Base-by-base conservation (phyloP, 192 early-diverging fungal species). In the Rhizoclosmatium sp. region DNA sequence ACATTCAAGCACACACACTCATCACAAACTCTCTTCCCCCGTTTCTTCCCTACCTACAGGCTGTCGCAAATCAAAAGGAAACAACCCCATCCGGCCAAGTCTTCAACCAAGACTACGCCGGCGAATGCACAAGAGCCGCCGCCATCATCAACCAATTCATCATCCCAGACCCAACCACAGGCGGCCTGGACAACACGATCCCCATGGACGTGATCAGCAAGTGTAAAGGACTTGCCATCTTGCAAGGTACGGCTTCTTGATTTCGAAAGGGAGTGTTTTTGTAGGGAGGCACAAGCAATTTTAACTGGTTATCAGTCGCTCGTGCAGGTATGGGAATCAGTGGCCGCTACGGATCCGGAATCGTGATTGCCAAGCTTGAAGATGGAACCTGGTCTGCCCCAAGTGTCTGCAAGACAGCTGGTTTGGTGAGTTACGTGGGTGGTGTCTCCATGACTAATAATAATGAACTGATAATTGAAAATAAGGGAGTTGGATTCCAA, bases 241-340 rank as follows among this genome's bases (percentile, higher is more conserved):
- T 31, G 31, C 31, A 31, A 31, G 31, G 31, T 31, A 31, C n/a
- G n/a, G n/a, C n/a, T n/a, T n/a, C n/a, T 31, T 31, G 31, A 31
- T 31, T 31, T 31, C 31, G 31, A 31, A 31, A 31, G 31, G 31
- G 31, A 0, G 31, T 31, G 31, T 31, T 31, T 31, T 31, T 31
- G 31, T 31, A 31, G 31, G 31, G 31, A 31, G 31, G 31, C 31
- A 31, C 31, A 58, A 58, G 92, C 92, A 41, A 87, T 91, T 76
- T 94, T 95, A 12, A 89, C 31, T 31, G 0, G 0, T 31, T 98
- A 74, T 94, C 95, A 4, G 93, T 96, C 4, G 78, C 98, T 49
- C 97, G 97, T 81, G 95, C 92, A 23, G 97, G 96, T 2, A 94
- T 96, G 75, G 81, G 93, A 5, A 94, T 93, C 90, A 93, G 94